Conservation (phyloP, 306 rosid species). For the Delonix regia region DNA sequence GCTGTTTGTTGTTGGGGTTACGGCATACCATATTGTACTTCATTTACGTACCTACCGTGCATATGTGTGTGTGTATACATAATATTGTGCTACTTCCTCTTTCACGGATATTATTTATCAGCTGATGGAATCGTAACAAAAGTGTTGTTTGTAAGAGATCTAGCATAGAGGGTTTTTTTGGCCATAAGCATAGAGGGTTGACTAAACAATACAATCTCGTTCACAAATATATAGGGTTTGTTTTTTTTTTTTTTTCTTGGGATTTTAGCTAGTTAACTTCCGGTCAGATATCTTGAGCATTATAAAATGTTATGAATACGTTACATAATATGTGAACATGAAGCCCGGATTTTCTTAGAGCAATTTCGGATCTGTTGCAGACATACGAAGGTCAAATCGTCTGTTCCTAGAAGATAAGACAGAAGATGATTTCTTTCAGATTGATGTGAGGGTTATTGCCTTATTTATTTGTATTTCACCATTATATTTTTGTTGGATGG, state of each 20-base stretch:
- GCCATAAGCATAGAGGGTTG: too few relatives aligned
- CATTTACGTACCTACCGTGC: neutral
- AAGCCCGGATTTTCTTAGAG: neutral
- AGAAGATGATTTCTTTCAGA: constrained; percentile 91
- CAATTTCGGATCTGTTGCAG: constrained; percentile 51
- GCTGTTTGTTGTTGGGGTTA: neutral
- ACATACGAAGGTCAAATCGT: constrained; percentile 85
- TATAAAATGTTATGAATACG: neutral
- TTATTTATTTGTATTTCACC: constrained; percentile 2
- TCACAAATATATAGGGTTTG: neutral
- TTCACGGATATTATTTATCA: neutral
- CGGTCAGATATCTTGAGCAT: neutral
- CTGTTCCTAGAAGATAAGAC: constrained; percentile 86
- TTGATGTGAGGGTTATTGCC: constrained; percentile 66
- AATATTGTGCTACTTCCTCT: neutral
- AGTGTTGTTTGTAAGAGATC: neutral
- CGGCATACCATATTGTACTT: neutral
- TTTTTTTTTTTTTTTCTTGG: neutral
- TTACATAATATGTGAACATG: neutral
- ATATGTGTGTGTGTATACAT: neutral
- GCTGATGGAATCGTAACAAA: neutral
- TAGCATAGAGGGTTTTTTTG: too few relatives aligned
- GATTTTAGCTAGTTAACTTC: neutral
- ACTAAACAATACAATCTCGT: neutral
- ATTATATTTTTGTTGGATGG: constrained; percentile 15